Evolutionary conservation across 148 eudicot genomes (phyloP).

Genomic region (Amaranthus cruentus): DNA sequence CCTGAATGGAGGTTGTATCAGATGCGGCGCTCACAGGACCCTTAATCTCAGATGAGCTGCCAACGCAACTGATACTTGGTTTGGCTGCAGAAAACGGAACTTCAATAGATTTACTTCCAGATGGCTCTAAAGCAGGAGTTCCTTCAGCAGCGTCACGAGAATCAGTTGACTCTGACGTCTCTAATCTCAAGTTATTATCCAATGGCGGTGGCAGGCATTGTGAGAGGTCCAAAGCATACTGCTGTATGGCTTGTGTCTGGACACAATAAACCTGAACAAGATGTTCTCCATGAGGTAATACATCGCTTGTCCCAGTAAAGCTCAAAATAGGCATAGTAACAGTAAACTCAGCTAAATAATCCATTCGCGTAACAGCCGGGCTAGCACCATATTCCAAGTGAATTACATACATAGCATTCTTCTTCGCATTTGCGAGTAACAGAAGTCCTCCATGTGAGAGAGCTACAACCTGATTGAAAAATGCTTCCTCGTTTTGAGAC

Average conservation of each 20-base stretch:
- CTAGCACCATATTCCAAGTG: constrained; percentile 78
- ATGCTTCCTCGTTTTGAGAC: constrained; percentile 59
- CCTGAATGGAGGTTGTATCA: constrained; percentile 36
- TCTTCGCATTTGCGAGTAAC: constrained; percentile 87
- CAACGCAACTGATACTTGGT: constrained; percentile 29
- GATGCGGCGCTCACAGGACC: constrained; percentile 37
- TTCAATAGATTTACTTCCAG: constrained; percentile 50
- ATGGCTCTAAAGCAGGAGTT: constrained; percentile 36
- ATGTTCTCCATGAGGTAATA: constrained; percentile 65
- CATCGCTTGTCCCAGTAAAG: constrained; percentile 82
- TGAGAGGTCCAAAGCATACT: constrained; percentile 81
- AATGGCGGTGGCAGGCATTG: constrained; percentile 81
- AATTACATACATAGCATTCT: constrained; percentile 89
- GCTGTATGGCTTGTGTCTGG: constrained; percentile 97
- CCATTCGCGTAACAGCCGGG: constrained; percentile 73
- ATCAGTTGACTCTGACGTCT: constrained; percentile 52
- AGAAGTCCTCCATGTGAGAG: constrained; percentile 80
- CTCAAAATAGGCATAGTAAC: constrained; percentile 96
- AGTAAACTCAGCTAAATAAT: constrained; percentile 88
- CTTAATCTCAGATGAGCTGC: constrained; percentile 35
- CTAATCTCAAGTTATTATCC: constrained; percentile 39
- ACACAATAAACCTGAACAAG: constrained; percentile 91
- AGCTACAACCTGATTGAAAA: constrained; percentile 84
- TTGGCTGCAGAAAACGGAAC: constrained; percentile 43
- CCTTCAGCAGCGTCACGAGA: constrained; percentile 51